Conservation (phyloP, 2,329 filamentous ascomycete genomes). For the Alternaria gansuensis region DNA sequence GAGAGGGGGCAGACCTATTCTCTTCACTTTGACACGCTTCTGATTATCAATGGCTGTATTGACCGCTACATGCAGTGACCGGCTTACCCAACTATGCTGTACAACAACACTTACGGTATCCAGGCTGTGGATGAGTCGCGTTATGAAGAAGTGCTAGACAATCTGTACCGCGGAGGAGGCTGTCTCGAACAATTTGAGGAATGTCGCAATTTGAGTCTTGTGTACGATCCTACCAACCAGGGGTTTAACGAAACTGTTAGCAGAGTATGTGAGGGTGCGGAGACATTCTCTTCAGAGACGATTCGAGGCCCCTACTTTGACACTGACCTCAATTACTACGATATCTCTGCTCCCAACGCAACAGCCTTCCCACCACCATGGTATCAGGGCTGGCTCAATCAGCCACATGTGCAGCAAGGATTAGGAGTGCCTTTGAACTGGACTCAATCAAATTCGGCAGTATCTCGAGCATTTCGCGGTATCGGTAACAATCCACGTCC, state of each 20-base stretch:
- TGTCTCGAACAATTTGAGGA: slow-evolving; percentile 63
- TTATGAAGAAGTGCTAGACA: slow-evolving; percentile 58
- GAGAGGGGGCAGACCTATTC: slow-evolving; percentile 49
- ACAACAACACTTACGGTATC: slow-evolving; percentile 69
- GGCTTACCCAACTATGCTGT: slow-evolving; percentile 61
- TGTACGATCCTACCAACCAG: slow-evolving; percentile 61
- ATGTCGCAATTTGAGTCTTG: slow-evolving; percentile 59
- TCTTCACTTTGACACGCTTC: slow-evolving; percentile 60
- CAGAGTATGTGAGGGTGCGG: slow-evolving; percentile 55
- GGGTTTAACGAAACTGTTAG: slow-evolving; percentile 52
- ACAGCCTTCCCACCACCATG: slow-evolving; percentile 56
- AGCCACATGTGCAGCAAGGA: slow-evolving; percentile 61
- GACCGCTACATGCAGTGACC: slow-evolving; percentile 61
- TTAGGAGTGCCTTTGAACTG: slow-evolving; percentile 70
- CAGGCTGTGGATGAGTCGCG: slow-evolving; percentile 60
- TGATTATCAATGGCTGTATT: slow-evolving; percentile 66
- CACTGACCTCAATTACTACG: slow-evolving; percentile 63
- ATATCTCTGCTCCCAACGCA: slow-evolving; percentile 62
- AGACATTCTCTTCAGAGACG: slow-evolving; percentile 56
- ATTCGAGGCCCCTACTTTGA: slow-evolving; percentile 58
- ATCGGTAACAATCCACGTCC: slow-evolving; percentile 61
- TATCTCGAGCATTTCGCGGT: slow-evolving; percentile 58
- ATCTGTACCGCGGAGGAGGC: slow-evolving; percentile 59
- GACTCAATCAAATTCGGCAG: slow-evolving; percentile 55
- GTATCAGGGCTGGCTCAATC: slow-evolving; percentile 65